Evolutionary conservation across 768 basidiomycete genomes (phyloP).

Genomic region (Leccinum truebloodii): DNA sequence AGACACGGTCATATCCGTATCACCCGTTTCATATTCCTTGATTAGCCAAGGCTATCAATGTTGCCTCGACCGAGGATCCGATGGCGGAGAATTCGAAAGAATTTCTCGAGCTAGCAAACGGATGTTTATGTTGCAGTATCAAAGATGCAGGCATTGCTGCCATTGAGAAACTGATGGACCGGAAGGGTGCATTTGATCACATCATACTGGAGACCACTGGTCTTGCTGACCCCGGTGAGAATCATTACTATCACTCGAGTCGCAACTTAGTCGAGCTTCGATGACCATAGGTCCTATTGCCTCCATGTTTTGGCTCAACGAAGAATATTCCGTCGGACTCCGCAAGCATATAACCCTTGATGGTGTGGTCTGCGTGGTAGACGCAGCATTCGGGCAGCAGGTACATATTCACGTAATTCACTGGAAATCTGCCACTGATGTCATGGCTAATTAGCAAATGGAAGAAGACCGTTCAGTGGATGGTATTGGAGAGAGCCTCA

Average conservation of each 20-base stretch:
- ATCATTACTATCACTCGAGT: neutral
- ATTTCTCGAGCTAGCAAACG: slow-evolving; percentile 91
- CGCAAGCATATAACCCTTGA: slow-evolving; percentile 76
- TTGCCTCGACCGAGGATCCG: slow-evolving; percentile 67
- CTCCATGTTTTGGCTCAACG: slow-evolving; percentile 84
- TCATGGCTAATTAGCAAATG: slow-evolving; percentile 66
- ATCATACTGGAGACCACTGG: slow-evolving; percentile 96
- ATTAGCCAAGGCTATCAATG: slow-evolving; percentile 82
- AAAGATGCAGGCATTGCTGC: slow-evolving; percentile 92
- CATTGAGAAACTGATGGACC: slow-evolving; percentile 88
- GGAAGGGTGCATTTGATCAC: slow-evolving; percentile 89
- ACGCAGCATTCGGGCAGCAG: slow-evolving; percentile 76
- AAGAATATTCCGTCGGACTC: slow-evolving; percentile 71
- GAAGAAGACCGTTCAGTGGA: slow-evolving; percentile 71
- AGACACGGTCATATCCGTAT: neutral
- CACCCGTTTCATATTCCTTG: slow-evolving; percentile 1
- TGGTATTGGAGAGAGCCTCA: slow-evolving; percentile 73
- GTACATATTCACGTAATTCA: slow-evolving; percentile 42
- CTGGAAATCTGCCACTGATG: slow-evolving; percentile 9
- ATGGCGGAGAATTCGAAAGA: slow-evolving; percentile 72
- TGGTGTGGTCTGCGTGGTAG: slow-evolving; percentile 91
- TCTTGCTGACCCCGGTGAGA: slow-evolving; percentile 87
- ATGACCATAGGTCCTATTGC: slow-evolving; percentile 70
- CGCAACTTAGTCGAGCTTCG: slow-evolving; percentile 2
- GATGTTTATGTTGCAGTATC: slow-evolving; percentile 98